Conservation (phyloP, 352 stramenopile genomes). For the Globisporangium alternatum region DNA sequence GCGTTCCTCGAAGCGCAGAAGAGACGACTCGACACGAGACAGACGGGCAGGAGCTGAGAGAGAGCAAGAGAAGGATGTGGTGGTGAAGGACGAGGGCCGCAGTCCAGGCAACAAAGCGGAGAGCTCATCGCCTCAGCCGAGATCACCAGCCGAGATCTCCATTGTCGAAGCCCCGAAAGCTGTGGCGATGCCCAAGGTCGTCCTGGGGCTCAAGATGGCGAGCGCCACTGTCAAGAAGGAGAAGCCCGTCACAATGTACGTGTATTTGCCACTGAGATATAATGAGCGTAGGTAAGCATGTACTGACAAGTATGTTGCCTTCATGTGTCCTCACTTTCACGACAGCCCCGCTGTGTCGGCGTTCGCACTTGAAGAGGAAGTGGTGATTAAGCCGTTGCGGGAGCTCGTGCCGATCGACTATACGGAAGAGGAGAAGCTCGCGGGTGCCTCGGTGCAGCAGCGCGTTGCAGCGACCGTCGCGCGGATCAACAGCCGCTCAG, state of each 20-base stretch:
- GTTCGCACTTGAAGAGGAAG: constrained; percentile 40
- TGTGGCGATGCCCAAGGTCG: constrained; percentile 32
- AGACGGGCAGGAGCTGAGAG: not conserved
- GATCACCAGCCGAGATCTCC: not conserved
- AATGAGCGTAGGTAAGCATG: too few species aligned
- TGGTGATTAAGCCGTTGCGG: constrained; percentile 35
- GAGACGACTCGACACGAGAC: constrained; percentile 10
- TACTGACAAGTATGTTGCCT: not conserved
- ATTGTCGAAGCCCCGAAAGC: constrained; percentile 1
- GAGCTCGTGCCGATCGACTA: constrained; percentile 52
- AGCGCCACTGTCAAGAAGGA: constrained; percentile 32
- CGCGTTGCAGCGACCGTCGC: constrained; percentile 28
- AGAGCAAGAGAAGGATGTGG: not conserved
- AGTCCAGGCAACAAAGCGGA: not conserved
- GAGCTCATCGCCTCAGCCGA: not conserved
- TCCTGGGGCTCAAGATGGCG: constrained; percentile 45
- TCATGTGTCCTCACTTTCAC: not conserved
- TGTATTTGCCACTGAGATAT: not conserved
- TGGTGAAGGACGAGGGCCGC: not conserved
- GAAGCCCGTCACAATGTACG: constrained; percentile 27
- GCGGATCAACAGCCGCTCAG: constrained; percentile 37
- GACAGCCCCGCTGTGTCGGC: constrained; percentile 17
- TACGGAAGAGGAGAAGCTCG: constrained; percentile 40
- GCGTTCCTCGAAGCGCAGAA: constrained; percentile 19
- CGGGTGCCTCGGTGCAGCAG: constrained; percentile 21